phyloP scores from a whole-genome alignment of 2,329 filamentous ascomycete species.

The Aspergillus quadrilineatus region DNA sequence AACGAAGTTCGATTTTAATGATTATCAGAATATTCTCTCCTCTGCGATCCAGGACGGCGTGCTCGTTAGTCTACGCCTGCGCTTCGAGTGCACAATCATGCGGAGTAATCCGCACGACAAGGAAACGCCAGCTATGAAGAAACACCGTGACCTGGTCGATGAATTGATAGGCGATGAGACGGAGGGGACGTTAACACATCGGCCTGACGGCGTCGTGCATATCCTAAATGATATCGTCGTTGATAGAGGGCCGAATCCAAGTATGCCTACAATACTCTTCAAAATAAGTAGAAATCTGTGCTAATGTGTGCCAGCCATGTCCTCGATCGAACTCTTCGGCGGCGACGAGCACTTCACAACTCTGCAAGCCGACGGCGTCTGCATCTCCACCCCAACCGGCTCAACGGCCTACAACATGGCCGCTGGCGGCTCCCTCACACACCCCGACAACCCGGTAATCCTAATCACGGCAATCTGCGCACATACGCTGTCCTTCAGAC shows the following conservation, averaged over 20 bases:
- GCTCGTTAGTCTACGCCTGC: constrained; percentile 78
- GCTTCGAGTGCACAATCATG: constrained; percentile 95
- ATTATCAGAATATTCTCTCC: constrained; percentile 67
- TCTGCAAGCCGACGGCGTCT: constrained; percentile 87
- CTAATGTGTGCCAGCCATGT: constrained; percentile 65
- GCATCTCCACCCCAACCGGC: constrained; percentile 89
- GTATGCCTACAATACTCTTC: constrained; percentile 52
- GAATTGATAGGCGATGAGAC: constrained; percentile 84
- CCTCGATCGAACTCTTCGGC: constrained; percentile 84
- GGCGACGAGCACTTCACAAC: constrained; percentile 96
- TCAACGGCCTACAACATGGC: constrained; percentile 95
- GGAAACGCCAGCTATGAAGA: constrained; percentile 29
- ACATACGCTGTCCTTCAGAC: constrained; percentile 90
- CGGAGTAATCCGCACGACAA: constrained; percentile 49
- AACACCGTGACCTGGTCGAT: constrained; percentile 72
- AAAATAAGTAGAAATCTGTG: not conserved
- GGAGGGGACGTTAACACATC: constrained; percentile 81
- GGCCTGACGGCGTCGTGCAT: constrained; percentile 78
- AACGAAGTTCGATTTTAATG: constrained; percentile 90
- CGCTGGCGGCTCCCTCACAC: constrained; percentile 89
- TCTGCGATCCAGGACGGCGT: constrained; percentile 78
- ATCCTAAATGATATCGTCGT: constrained; percentile 97
- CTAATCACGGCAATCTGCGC: constrained; percentile 92
- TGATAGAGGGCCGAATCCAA: constrained; percentile 89
- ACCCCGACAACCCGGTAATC: constrained; percentile 95